These are phyloP conservation scores for Penicillium macrosclerotiorum DNA, from an alignment of 495 filamentous ascomycete species.

Conservation along the genomic window DNA sequence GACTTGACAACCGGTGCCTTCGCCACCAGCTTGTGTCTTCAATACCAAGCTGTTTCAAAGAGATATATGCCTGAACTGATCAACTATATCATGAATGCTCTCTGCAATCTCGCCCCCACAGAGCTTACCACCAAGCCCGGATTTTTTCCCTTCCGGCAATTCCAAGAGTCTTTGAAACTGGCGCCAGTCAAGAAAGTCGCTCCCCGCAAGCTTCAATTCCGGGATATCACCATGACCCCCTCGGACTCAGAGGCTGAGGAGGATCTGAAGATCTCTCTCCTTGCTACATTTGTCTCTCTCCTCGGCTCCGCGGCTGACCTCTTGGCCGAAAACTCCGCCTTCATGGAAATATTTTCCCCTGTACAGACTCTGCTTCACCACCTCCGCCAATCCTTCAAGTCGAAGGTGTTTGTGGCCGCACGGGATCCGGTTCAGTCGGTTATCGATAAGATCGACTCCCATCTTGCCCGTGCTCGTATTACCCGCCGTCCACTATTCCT, in stretches of 20 bases:
- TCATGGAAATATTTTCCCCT: slow-evolving; percentile 68
- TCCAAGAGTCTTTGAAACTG: slow-evolving; percentile 52
- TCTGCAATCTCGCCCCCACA: slow-evolving; percentile 64
- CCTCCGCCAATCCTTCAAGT: slow-evolving; percentile 49
- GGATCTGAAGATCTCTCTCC: slow-evolving; percentile 56
- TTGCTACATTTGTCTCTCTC: slow-evolving; percentile 55
- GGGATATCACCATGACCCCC: slow-evolving; percentile 48
- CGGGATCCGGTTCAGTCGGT: slow-evolving; percentile 34
- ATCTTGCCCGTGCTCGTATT: slow-evolving; percentile 55
- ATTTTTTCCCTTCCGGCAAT: slow-evolving; percentile 62
- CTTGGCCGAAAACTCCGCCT: slow-evolving; percentile 67
- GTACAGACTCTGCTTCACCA: slow-evolving; percentile 53
- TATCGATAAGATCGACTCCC: slow-evolving; percentile 40
- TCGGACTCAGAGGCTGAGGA: slow-evolving; percentile 29
- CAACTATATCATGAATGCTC: slow-evolving; percentile 73
- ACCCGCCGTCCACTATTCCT: slow-evolving; percentile 76
- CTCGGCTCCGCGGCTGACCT: slow-evolving; percentile 58
- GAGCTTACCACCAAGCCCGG: slow-evolving; percentile 44
- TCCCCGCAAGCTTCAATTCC: slow-evolving; percentile 40
- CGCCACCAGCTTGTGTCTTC: slow-evolving; percentile 67
- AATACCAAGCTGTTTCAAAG: slow-evolving; percentile 78
- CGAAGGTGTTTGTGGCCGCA: slow-evolving; percentile 46
- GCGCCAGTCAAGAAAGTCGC: slow-evolving; percentile 24
- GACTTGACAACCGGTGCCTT: slow-evolving; percentile 77
- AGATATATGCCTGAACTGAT: slow-evolving; percentile 86